A percentile compares a stretch with the other conserved stretches of the same genome.
Evolutionary conservation across 208 protist genomes (phyloP).

Genomic region (Acanthamoeba rhysodes): DNA sequence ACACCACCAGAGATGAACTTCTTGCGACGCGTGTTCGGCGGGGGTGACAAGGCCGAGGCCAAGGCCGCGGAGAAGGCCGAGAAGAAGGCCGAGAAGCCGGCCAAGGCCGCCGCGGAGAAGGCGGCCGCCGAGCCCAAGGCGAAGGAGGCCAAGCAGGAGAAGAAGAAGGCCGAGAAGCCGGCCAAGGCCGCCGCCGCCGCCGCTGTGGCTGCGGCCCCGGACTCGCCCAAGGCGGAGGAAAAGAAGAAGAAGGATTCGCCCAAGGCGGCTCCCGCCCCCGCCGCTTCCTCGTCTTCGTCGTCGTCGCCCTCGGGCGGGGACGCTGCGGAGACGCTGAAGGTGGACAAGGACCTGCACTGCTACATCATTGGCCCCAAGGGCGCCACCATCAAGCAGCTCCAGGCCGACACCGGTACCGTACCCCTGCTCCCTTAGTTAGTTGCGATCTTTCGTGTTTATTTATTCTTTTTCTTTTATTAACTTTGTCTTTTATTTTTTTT

Average conservation of each 20-base stretch:
- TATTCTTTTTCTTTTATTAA: neutral
- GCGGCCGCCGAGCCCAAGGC: no score
- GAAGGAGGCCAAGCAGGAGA: constrained; percentile 3
- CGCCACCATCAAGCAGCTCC: constrained; percentile 58
- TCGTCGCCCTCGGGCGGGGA: no score
- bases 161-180: neutral
- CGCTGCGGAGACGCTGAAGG: neutral
- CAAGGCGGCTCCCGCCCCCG: neutral
- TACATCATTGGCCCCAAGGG: constrained; percentile 55
- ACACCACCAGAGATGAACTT: constrained; percentile 58
- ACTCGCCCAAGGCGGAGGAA: neutral
- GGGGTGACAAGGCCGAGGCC: neutral
- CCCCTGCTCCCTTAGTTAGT: neutral
- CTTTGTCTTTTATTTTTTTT: neutral
- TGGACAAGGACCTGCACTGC: constrained; percentile 36
- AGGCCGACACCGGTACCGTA: neutral
- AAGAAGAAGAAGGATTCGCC: neutral
- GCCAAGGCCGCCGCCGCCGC: neutral
- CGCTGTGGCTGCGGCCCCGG: no score
- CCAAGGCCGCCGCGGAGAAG: no score
- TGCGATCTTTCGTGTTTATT: neutral
- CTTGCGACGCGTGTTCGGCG: neutral
- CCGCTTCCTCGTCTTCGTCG: constrained; percentile 26
- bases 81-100: neutral
- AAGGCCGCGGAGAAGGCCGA: constrained; percentile 7